Evolutionary conservation across 495 filamentous ascomycete genomes (phyloP).

Genomic region (Aspergillus sclerotioniger): DNA sequence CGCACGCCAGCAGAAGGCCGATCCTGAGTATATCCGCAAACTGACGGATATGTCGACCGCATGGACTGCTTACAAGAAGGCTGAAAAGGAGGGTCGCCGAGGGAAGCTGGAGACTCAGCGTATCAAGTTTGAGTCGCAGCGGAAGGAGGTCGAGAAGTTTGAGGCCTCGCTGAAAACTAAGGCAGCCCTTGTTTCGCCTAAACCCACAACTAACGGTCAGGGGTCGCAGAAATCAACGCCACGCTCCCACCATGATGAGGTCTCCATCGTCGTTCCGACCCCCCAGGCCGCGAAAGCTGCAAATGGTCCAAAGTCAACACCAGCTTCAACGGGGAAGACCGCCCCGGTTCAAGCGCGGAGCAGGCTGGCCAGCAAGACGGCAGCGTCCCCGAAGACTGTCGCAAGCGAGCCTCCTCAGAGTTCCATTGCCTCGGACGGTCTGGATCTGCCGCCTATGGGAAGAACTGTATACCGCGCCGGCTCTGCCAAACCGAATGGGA

Average conservation of each 20-base stretch:
- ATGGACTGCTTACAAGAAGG: conserved; percentile 1
- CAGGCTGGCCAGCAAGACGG: neutral
- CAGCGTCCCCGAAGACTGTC: conserved; percentile 3
- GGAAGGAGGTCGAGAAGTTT: conserved; percentile 14
- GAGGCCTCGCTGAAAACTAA: conserved; percentile 7
- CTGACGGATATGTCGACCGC: conserved; percentile 1
- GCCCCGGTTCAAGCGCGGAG: neutral
- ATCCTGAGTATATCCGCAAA: conserved; percentile 6
- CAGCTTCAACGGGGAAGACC: neutral
- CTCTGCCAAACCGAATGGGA: neutral
- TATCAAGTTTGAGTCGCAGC: neutral
- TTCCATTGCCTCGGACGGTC: conserved; percentile 6
- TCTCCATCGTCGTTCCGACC: neutral
- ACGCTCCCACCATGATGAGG: neutral
- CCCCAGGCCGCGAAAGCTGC: neutral
- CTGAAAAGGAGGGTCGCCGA: neutral
- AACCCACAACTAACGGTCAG: conserved; percentile 5
- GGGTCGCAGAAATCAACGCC: neutral
- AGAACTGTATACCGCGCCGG: conserved; percentile 1
- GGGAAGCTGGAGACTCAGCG: neutral
- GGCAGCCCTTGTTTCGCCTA: neutral
- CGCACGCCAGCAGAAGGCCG: conserved; percentile 4
- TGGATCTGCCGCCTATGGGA: conserved; percentile 11
- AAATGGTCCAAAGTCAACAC: neutral
- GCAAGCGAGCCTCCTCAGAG: conserved; percentile 10